Conservation (phyloP, 2,329 filamentous ascomycete genomes). For the Thelonectria discophora region DNA sequence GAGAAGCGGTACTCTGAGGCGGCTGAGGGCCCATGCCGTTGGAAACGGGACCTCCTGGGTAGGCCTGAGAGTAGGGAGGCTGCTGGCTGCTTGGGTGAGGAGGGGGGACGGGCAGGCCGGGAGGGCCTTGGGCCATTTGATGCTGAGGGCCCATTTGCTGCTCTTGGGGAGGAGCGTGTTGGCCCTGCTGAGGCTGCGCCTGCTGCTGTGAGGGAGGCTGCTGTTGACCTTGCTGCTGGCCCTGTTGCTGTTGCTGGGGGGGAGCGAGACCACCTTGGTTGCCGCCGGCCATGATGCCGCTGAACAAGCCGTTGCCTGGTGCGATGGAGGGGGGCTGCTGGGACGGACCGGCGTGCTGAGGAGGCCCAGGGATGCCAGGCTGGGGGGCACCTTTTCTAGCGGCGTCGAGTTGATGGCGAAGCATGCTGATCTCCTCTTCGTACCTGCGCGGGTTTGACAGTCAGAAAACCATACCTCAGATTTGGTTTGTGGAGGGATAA, state of each 20-base stretch:
- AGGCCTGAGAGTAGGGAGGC: slow-evolving; percentile 77
- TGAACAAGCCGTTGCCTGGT: slow-evolving; percentile 91
- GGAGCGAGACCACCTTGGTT: slow-evolving; percentile 86
- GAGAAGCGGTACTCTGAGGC: slow-evolving; percentile 85
- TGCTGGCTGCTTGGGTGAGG: slow-evolving; percentile 71
- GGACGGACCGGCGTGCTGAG: slow-evolving; percentile 79
- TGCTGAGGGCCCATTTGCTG: slow-evolving; percentile 63
- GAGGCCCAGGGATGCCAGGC: slow-evolving; percentile 70
- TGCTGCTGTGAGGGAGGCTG: slow-evolving; percentile 60
- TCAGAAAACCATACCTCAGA: slow-evolving; percentile 10
- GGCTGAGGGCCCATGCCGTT: slow-evolving; percentile 84
- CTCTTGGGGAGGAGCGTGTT: slow-evolving; percentile 73
- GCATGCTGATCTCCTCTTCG: slow-evolving; percentile 86
- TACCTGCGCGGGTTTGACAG: slow-evolving; percentile 68
- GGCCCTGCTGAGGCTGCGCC: slow-evolving; percentile 40
- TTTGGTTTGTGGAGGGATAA: neutral
- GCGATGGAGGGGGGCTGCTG: slow-evolving; percentile 90
- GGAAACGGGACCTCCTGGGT: slow-evolving; percentile 65
- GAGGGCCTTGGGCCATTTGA: slow-evolving; percentile 78
- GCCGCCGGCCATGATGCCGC: slow-evolving; percentile 91
- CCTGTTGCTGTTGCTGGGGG: slow-evolving; percentile 72
- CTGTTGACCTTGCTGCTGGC: slow-evolving; percentile 64
- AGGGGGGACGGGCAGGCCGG: slow-evolving; percentile 67
- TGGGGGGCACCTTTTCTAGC: slow-evolving; percentile 71
- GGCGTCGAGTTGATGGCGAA: slow-evolving; percentile 87